These are phyloP conservation scores for Venturia effusa DNA, from an alignment of 2,329 filamentous ascomycete species.

Conservation along the genomic window DNA sequence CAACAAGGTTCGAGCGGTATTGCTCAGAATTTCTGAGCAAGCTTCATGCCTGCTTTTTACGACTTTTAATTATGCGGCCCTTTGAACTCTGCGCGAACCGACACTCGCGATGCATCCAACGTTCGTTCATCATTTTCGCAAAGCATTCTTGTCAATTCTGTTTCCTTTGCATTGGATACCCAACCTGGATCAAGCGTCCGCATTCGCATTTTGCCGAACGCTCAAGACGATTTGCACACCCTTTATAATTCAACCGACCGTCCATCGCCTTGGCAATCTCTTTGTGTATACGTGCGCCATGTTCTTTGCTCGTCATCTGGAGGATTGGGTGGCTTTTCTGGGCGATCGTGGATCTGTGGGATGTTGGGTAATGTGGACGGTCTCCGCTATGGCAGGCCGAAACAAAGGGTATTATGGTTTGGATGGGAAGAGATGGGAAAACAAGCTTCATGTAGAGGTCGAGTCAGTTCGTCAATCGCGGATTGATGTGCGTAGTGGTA, in stretches of 20 bases:
- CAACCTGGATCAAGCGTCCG: neutral
- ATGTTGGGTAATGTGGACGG: neutral
- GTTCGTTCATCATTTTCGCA: neutral
- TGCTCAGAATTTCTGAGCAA: slow-evolving; percentile 76
- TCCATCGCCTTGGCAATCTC: neutral
- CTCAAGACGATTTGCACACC: neutral
- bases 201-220: neutral
- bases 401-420: neutral
- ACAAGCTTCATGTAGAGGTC: neutral
- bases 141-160: neutral
- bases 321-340: neutral
- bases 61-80: neutral
- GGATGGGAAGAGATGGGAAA: neutral
- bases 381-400: neutral
- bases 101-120: neutral
- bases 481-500: neutral
- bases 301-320: neutral
- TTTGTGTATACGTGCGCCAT: neutral
- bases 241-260: neutral
- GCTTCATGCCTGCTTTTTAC: neutral
- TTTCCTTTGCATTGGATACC: slow-evolving; percentile 1
- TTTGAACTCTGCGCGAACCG: neutral
- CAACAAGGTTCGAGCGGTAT: slow-evolving; percentile 87
- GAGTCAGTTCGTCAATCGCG: neutral
- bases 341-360: neutral